phyloP scores from a whole-genome alignment of 1,139 yeast genomes.

The Taphrina populina region DNA sequence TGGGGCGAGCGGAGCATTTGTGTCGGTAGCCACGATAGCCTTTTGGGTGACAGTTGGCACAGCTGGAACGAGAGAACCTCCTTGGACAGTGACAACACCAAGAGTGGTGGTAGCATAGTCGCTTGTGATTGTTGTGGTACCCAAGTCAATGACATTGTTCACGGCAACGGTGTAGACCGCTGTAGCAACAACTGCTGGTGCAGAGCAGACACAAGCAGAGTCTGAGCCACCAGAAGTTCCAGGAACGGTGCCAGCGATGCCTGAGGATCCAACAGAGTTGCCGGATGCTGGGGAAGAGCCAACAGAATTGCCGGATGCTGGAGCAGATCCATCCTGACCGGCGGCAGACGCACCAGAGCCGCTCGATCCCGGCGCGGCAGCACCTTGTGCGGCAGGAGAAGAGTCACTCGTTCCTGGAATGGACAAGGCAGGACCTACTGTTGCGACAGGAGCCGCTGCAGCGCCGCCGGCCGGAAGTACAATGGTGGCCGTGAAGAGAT shows the following conservation, averaged over 20 bases:
- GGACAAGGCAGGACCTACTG: conserved; percentile 1
- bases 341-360: background rate
- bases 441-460: conserved; percentile 19
- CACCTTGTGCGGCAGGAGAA: background rate
- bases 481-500: conserved; percentile 18
- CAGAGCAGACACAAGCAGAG: conserved; percentile 21
- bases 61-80: conserved; percentile 32
- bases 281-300: too few species aligned
- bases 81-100: conserved; percentile 22
- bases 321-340: background rate
- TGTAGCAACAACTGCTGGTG: conserved; percentile 24
- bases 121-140: conserved; percentile 21
- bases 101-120: conserved; percentile 34
- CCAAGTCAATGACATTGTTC: conserved; percentile 10
- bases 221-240: background rate
- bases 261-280: too few species aligned
- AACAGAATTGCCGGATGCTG: too few species aligned
- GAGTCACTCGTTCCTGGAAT: background rate
- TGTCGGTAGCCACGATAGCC: conserved; percentile 26
- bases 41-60: conserved; percentile 31
- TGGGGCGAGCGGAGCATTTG: conserved; percentile 23
- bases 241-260: conserved; percentile 7
- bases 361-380: background rate
- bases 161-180: conserved; percentile 29
- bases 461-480: conserved; percentile 22